These are phyloP conservation scores for Fusarium fujikuroi DNA, from an alignment of 2,329 filamentous ascomycete genomes.

Conservation along the genomic window DNA sequence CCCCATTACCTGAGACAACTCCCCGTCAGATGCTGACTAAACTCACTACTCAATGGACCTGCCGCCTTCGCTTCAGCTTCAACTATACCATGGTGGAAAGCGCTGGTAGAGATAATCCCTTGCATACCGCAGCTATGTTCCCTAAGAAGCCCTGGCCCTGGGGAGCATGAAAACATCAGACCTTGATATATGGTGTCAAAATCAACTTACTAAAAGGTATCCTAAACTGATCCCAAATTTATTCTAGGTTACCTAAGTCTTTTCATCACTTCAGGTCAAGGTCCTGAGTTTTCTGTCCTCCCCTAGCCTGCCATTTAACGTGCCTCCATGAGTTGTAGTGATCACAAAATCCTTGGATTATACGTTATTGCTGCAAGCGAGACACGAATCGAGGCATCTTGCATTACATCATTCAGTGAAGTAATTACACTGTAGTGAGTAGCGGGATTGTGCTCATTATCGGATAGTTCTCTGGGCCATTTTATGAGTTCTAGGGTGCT, in stretches of 20 bases:
- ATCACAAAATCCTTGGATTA: background rate
- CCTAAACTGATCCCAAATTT: background rate
- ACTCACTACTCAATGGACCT: background rate
- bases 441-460: background rate
- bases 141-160: background rate
- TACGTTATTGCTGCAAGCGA: background rate
- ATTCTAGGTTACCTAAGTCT: background rate
- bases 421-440: constrained; percentile 38
- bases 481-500: too few relatives aligned
- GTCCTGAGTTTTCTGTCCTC: background rate
- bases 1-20: too few relatives aligned
- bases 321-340: background rate
- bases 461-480: background rate
- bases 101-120: background rate
- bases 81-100: background rate
- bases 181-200: background rate
- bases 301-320: background rate
- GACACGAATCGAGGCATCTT: background rate
- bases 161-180: background rate
- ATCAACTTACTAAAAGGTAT: background rate
- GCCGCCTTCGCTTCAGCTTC: background rate
- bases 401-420: background rate
- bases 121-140: background rate
- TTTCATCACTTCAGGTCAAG: background rate
- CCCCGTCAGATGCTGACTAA: background rate